Percentiles rank a stretch among this genome's conserved stretches.
Conservation (phyloP, 2,329 filamentous ascomycete species). For the Sporothrix globosa region DNA sequence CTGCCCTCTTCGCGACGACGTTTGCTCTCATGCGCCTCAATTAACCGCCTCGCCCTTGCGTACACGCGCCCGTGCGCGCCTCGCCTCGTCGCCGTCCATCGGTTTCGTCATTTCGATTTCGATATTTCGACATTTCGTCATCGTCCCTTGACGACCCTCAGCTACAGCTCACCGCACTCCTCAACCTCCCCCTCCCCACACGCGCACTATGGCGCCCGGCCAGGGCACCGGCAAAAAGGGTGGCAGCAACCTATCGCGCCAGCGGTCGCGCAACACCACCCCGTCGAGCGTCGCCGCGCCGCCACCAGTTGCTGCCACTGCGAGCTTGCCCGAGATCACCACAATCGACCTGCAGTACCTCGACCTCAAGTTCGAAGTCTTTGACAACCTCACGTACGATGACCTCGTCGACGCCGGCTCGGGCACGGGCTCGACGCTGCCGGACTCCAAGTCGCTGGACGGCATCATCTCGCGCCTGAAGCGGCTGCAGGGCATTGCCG, state of each 20-base stretch:
- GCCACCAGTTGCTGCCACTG: slow-evolving; percentile 44
- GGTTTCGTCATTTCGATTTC: neutral
- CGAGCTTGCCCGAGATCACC: slow-evolving; percentile 59
- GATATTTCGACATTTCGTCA: neutral
- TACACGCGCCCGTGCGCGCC: slow-evolving; percentile 25
- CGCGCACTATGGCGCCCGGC: slow-evolving; percentile 58
- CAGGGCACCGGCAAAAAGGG: slow-evolving; percentile 69
- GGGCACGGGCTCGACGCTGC: slow-evolving; percentile 58
- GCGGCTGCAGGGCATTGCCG: slow-evolving; percentile 66
- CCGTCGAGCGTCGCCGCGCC: slow-evolving; percentile 42
- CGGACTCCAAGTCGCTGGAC: slow-evolving; percentile 66
- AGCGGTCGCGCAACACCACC: slow-evolving; percentile 77
- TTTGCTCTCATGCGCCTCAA: neutral
- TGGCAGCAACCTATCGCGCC: slow-evolving; percentile 62
- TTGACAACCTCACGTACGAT: slow-evolving; percentile 66
- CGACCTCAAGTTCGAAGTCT: slow-evolving; percentile 62
- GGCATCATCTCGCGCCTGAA: slow-evolving; percentile 66
- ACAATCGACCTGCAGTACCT: slow-evolving; percentile 67
- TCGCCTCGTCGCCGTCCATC: neutral
- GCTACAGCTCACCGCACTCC: neutral
- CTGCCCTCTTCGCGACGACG: neutral
- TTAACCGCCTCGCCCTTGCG: slow-evolving; percentile 4
- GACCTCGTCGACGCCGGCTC: slow-evolving; percentile 67
- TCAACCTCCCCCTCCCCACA: neutral
- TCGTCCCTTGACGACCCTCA: neutral